These are phyloP conservation scores for Pythium folliculosum DNA, from an alignment of 352 stramenopile genomes.

Conservation along the genomic window DNA sequence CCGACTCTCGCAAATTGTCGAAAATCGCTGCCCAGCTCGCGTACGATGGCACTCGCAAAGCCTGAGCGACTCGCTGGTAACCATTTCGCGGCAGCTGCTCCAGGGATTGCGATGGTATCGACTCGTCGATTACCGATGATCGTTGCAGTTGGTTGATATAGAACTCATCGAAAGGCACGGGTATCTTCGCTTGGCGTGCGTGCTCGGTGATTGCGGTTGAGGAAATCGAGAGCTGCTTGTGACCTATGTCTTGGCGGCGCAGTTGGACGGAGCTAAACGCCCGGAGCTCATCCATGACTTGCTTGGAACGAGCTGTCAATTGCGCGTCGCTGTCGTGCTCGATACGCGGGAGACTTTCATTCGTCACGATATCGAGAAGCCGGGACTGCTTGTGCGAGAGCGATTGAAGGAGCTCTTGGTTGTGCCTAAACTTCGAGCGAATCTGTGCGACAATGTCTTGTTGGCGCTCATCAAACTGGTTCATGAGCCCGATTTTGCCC, in stretches of 20 bases:
- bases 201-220: conserved; percentile 1
- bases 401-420: conserved; percentile 28
- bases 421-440: conserved; percentile 31
- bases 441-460: conserved; percentile 39
- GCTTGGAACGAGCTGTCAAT: conserved; percentile 21
- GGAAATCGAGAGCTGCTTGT: conserved; percentile 16
- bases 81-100: conserved; percentile 7
- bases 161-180: conserved; percentile 36
- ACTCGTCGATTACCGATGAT: neutral
- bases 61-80: conserved; percentile 24
- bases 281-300: conserved; percentile 36
- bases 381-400: conserved; percentile 32
- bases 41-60: conserved; percentile 26
- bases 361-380: conserved; percentile 13
- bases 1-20: conserved; percentile 3
- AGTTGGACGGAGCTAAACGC: conserved; percentile 29
- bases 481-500: conserved; percentile 44
- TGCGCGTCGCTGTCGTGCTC: conserved; percentile 13
- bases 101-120: neutral
- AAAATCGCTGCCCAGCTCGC: conserved; percentile 35
- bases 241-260: conserved; percentile 20
- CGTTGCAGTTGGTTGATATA: conserved; percentile 41
- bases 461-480: conserved; percentile 45
- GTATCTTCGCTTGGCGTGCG: conserved; percentile 3
- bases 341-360: conserved; percentile 15